Percentiles rank a stretch among this genome's conserved stretches.
Conservation (phyloP, 2,329 filamentous ascomycete genomes). For the Arachnomyces sp. region DNA sequence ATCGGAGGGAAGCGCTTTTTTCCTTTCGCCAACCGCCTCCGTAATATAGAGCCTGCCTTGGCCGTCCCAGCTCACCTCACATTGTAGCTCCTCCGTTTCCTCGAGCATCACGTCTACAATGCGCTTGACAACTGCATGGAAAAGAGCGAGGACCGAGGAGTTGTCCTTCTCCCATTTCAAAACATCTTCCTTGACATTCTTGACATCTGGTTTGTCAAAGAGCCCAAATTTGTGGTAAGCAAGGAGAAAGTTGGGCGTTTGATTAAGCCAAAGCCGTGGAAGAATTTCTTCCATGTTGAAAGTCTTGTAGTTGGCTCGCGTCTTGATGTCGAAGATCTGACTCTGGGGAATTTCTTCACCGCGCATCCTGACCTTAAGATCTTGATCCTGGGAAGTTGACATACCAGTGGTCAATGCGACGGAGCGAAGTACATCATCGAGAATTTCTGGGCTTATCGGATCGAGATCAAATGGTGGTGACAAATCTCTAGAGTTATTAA, state of each 20-base stretch:
- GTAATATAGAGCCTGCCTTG: constrained; percentile 5
- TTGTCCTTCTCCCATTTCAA: constrained; percentile 37
- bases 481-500: too few relatives aligned
- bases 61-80: neutral
- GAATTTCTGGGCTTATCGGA: neutral
- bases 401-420: constrained; percentile 3
- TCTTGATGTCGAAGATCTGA: constrained; percentile 47
- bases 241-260: constrained; percentile 45
- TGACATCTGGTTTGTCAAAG: constrained; percentile 37
- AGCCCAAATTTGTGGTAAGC: constrained; percentile 40
- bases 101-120: constrained; percentile 3
- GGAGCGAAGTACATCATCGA: constrained; percentile 2
- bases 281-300: constrained; percentile 34
- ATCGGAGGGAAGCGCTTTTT: constrained; percentile 3
- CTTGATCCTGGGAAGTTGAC: too few relatives aligned
- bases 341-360: constrained; percentile 29
- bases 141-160: constrained; percentile 10
- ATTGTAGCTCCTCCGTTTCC: neutral
- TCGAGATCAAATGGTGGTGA: too few relatives aligned
- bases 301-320: constrained; percentile 30
- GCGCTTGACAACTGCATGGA: constrained; percentile 4
- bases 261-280: constrained; percentile 42
- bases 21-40: neutral
- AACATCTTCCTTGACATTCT: constrained; percentile 30
- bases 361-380: constrained; percentile 4